Base-by-base conservation (phyloP, 495 filamentous ascomycete genomes). In the Penicillium cinerascens region DNA sequence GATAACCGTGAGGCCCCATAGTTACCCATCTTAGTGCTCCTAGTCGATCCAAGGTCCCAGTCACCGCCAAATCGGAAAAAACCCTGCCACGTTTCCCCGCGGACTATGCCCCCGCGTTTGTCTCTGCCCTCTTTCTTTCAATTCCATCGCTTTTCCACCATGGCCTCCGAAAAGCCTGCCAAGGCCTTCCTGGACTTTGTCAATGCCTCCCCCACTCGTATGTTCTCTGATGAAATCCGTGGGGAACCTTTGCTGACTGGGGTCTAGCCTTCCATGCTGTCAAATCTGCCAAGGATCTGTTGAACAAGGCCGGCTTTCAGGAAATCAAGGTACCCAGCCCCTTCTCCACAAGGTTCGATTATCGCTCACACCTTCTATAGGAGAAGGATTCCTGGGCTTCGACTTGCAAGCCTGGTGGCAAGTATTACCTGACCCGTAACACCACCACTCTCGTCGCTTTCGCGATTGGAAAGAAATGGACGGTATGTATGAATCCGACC, bases 341-440 rank as follows among this genome's bases (percentile, higher is more conserved):
- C 7, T 20, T 4, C n/a, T 20, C 16, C 35, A 51, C 17, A 38
- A 4, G 11, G 10, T 39, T 21, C 2, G 26, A 6, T 6, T 41
- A 21, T 17, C 25, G 11, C 45, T 47, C 23, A 51, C 37, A n/a
- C 42, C 21, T 42, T 10, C 20, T 44, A 42, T 60, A 89, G 82
- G 93, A 97, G 69, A 86, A 87, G 60, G 91, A 96, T 60, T 84
- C 87, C 37, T 99, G 93, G 93, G 78, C 84, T 16, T 84, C 86
- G 7, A 80, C 74, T 33, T 82, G 96, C 54, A 79, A 83, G 52
- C 89, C 90, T 21, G 93, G 92, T 48, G 92, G 93, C 43, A 96
- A 92, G 69, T 99, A 97, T 70, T 97, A 88, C 73, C 79, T 97
- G 60, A 99, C 93, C 38, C 84, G 93, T 40, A 99, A 99, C 72